These are phyloP conservation scores for Apophysomyces trapeziformis DNA, from an alignment of 371 early-diverging fungal genomes.

Conservation along the genomic window DNA sequence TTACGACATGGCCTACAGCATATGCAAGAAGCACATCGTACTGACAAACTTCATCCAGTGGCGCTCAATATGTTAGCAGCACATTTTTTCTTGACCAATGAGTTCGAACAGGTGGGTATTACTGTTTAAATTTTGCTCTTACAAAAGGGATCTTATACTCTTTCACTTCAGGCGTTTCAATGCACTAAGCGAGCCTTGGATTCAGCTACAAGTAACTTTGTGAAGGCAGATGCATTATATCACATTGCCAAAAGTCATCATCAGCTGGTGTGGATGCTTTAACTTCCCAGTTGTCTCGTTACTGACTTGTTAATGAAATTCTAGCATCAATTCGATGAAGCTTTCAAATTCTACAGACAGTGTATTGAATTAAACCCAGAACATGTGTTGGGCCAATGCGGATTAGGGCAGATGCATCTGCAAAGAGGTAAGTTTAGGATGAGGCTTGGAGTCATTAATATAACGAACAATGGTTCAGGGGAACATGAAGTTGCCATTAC, in stretches of 20 bases:
- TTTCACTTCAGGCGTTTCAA: slow-evolving; percentile 33
- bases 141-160: too few relatives aligned
- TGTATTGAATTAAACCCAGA: slow-evolving; percentile 70
- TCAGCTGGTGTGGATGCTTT: slow-evolving; percentile 30
- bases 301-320: not conserved
- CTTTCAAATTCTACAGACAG: slow-evolving; percentile 71
- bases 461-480: slow-evolving; percentile 23
- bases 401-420: slow-evolving; percentile 76
- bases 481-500: slow-evolving; percentile 65
- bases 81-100: slow-evolving; percentile 55
- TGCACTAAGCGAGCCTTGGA: slow-evolving; percentile 53
- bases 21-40: slow-evolving; percentile 55
- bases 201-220: slow-evolving; percentile 51
- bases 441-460: not conserved
- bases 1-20: slow-evolving; percentile 48
- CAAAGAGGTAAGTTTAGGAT: slow-evolving; percentile 35
- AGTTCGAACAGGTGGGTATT: slow-evolving; percentile 48
- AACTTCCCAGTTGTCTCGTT: not conserved
- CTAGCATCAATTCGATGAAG: slow-evolving; percentile 67
- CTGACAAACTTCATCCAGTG: slow-evolving; percentile 54
- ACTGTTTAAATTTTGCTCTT: not conserved
- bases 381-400: slow-evolving; percentile 75
- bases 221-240: slow-evolving; percentile 66
- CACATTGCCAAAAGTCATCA: slow-evolving; percentile 66
- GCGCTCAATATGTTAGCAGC: slow-evolving; percentile 62